Conservation (phyloP, 805 yeast species). For the Candida glaebosa region DNA sequence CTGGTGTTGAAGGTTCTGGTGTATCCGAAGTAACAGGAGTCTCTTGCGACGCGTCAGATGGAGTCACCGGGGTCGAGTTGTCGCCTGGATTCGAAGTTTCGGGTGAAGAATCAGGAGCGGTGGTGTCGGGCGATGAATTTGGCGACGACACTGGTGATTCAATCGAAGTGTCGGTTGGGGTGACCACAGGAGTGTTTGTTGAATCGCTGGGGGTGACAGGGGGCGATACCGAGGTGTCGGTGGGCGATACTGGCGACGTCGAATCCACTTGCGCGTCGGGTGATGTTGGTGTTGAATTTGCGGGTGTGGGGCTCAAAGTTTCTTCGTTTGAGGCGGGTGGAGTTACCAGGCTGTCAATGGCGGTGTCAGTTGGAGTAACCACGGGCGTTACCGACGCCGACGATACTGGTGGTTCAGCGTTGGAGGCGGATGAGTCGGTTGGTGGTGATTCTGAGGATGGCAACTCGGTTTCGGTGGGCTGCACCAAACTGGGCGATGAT, state of each 20-base stretch:
- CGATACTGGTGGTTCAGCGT: neutral
- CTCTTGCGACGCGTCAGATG: neutral
- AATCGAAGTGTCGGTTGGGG: neutral
- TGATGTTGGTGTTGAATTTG: neutral
- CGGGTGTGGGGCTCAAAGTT: neutral
- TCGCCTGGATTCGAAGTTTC: too few relatives aligned
- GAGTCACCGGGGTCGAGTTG: neutral
- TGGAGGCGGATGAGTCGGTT: neutral
- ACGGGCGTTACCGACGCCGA: neutral
- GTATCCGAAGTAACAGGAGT: constrained; percentile 5
- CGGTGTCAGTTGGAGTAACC: constrained; percentile 1
- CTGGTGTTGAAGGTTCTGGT: constrained; percentile 5
- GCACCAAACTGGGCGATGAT: neutral
- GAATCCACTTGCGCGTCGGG: neutral
- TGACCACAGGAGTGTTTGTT: neutral
- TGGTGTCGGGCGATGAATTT: constrained; percentile 1
- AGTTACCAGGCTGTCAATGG: neutral
- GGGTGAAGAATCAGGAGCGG: too few relatives aligned
- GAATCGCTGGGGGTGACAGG: neutral
- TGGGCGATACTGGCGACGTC: neutral
- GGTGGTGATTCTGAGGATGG: neutral
- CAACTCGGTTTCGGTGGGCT: neutral
- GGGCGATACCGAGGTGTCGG: neutral
- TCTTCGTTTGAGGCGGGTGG: neutral
- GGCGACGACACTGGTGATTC: constrained; percentile 3